phyloP scores from a whole-genome alignment of 805 yeast species.

The Zygoascus bituminiphila region DNA sequence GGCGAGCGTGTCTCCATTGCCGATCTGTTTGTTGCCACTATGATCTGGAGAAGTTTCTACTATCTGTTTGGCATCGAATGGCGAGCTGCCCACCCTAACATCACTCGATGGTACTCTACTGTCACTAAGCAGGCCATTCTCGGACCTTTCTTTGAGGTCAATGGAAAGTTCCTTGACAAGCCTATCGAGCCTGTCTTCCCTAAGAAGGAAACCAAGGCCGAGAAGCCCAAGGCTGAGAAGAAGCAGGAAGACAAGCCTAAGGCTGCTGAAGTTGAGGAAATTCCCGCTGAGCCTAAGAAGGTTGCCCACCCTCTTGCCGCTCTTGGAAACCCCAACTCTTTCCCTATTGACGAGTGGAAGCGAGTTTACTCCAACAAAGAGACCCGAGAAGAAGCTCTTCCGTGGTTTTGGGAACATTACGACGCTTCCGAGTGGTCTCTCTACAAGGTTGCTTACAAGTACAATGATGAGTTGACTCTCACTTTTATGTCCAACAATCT shows the following conservation, averaged over 20 bases:
- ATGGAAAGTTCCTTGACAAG: conserved; percentile 52
- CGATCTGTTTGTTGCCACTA: conserved; percentile 49
- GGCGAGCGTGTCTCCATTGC: conserved; percentile 62
- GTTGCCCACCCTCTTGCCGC: conserved; percentile 86
- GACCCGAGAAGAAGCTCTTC: conserved; percentile 81
- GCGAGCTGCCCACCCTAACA: conserved; percentile 54
- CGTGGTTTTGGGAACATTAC: conserved; percentile 97
- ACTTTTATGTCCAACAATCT: conserved; percentile 98
- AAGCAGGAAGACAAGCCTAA: conserved; percentile 27
- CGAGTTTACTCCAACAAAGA: conserved; percentile 95
- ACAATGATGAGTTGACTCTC: conserved; percentile 94
- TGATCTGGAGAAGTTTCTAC: conserved; percentile 47
- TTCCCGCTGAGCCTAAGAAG: conserved; percentile 49
- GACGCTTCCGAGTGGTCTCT: conserved; percentile 90
- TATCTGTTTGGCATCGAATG: conserved; percentile 55
- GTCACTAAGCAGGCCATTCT: conserved; percentile 39
- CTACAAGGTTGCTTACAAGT: conserved; percentile 93
- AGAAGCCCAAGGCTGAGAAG: conserved; percentile 26
- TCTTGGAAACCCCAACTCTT: conserved; percentile 54
- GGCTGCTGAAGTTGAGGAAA: conserved; percentile 35
- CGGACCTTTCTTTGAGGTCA: conserved; percentile 38
- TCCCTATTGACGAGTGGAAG: conserved; percentile 88
- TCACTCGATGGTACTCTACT: conserved; percentile 66
- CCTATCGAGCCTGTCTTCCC: conserved; percentile 63
- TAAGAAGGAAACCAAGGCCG: conserved; percentile 63